Base-by-base conservation (phyloP, 176 grass and related monocot species). In the Pontederia paniculata region DNA sequence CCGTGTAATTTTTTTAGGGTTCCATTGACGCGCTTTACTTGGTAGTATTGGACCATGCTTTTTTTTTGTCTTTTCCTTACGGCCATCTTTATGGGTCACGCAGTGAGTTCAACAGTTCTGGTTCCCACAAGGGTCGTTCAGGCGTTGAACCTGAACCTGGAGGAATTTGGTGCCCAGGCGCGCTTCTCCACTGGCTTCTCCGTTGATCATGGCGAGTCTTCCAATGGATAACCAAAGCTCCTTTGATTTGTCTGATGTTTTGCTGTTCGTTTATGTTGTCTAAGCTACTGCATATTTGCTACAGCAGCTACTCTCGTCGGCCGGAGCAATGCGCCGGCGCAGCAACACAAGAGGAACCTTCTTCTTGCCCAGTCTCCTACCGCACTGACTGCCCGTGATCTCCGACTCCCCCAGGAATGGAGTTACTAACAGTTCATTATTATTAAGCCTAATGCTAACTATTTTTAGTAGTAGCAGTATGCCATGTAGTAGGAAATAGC, bases 111-210 rank as follows among this genome's bases (percentile, higher is more conserved):
- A 1, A 76, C 65, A 10, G 74, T 76, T 1, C 55, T 69, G 14
- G 55, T 76, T 51, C 74, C 74, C 2, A 56, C 65, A 0, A 60
- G 65, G 52, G 74, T 76, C 3, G 55, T 61, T 16, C 74, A 76
- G 42, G 47, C 74, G 8, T 48, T 76, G 4, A 60, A 76, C 42
- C 44, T 76, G 23, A 60, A 76, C 16, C 21, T 54, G 21, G 65
- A 65, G 3, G 71, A 74, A 19, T 47, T 65, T 5, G 71, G 31
- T 14, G 50, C 71, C 4, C 58, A 51, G 9, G 46, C 54, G 17
- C 45, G 55, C 12, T 68, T 49, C 25, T 17, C 74, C 20, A 45
- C 42, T 43, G 73, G 73, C 52, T 76, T 67, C 43, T 63, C 68
- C 53, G 45, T 69, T 19, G 54, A 76, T 19, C 64, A 60, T 14